phyloP scores from a whole-genome alignment of 2,329 filamentous ascomycete species.

The Mycosphaerella sp. region DNA sequence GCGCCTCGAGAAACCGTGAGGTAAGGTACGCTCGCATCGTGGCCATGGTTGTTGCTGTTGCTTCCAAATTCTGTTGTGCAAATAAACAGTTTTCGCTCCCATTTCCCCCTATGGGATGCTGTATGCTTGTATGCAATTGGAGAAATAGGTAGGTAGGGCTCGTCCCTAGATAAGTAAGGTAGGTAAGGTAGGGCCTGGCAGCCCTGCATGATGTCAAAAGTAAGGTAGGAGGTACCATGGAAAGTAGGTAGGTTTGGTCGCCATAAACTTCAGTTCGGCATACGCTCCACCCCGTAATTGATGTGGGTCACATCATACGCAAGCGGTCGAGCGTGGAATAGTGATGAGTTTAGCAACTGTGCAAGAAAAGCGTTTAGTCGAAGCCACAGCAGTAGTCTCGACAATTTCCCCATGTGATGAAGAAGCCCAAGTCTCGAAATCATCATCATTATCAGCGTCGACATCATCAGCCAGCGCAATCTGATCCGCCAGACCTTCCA shows the following conservation, averaged over 20 bases:
- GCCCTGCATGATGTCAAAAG: too few species aligned
- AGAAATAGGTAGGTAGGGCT: too few species aligned
- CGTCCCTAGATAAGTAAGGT: too few species aligned
- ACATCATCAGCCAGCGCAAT: neutral
- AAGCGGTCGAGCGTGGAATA: neutral
- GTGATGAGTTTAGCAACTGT: slow-evolving; percentile 1
- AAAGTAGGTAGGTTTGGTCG: neutral
- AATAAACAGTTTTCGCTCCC: neutral
- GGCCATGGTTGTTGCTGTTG: neutral
- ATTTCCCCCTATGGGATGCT: neutral
- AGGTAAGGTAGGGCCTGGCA: too few species aligned
- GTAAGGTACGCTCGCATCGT: neutral
- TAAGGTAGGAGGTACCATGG: too few species aligned
- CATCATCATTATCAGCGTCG: neutral
- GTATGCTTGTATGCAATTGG: neutral
- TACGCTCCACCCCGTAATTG: neutral
- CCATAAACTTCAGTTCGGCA: too few species aligned
- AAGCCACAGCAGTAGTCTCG: neutral
- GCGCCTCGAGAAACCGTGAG: neutral
- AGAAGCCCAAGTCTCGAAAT: neutral
- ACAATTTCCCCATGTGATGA: neutral
- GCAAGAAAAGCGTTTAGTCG: slow-evolving; percentile 2
- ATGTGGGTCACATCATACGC: neutral
- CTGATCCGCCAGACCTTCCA: neutral
- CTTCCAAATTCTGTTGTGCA: neutral